Percentiles rank a stretch among this genome's conserved stretches.
These are phyloP conservation scores for Scutellaria baicalensis DNA, from an alignment of 257 asterid genomes.

Conservation along the genomic window DNA sequence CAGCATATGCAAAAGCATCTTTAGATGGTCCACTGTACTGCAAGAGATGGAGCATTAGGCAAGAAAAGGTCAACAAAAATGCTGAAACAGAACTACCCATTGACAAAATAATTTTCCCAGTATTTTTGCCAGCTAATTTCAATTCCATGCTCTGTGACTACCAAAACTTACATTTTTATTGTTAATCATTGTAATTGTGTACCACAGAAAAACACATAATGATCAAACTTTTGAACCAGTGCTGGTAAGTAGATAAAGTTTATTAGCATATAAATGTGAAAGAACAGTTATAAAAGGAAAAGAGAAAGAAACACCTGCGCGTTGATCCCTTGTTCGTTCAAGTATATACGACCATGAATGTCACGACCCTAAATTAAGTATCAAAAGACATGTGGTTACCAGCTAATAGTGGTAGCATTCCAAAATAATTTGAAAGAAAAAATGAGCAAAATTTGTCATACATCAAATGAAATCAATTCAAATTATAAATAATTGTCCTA, in stretches of 20 bases:
- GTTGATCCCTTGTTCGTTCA: constrained; percentile 92
- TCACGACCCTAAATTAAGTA: constrained; percentile 64
- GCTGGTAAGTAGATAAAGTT: neutral
- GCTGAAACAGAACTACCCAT: neutral
- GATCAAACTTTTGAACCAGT: neutral
- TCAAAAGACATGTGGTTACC: constrained; percentile 7
- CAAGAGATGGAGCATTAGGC: constrained; percentile 24
- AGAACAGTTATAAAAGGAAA: neutral
- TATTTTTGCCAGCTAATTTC: neutral
- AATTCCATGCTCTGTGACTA: neutral
- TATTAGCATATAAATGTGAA: neutral
- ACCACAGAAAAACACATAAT: neutral
- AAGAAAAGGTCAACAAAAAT: neutral
- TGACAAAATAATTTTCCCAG: neutral
- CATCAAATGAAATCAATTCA: neutral
- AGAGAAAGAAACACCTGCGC: constrained; percentile 62
- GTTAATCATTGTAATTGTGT: neutral
- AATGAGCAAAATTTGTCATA: neutral
- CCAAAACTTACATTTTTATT: neutral
- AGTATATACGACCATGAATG: constrained; percentile 81
- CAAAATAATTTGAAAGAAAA: neutral
- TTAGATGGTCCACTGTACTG: constrained; percentile 96
- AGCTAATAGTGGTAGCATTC: neutral
- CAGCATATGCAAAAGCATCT: constrained; percentile 77
- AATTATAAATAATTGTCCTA: neutral